Evolutionary conservation across 2,329 filamentous ascomycete genomes (phyloP), one percentile per base, ranked within the genome.

Genomic region (Penicillium corylophilum): DNA sequence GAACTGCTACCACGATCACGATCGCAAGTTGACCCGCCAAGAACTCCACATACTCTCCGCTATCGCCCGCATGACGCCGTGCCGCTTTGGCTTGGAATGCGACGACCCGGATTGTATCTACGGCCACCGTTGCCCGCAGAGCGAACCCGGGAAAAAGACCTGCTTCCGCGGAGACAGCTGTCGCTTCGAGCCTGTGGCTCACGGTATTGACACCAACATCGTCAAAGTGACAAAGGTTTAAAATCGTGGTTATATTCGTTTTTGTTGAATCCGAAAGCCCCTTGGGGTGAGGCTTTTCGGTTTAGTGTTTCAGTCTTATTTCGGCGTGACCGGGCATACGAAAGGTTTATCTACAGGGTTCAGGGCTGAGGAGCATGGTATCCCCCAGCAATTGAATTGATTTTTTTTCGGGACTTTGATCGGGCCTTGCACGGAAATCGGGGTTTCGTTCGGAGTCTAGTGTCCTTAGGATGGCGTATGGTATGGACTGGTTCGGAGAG

Each of bases 11-110:
- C 72, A 75, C 54, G 80, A 80, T 8, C 82, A 86, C 64, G 70
- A 76, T 29, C 78, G 79, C 64, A 77, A 79, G 53, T 73, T 83
- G 31, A 79, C 71, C n/a, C 74, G 74, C 44, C 72, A 73, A 28
- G 82, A 86, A 60, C 64, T 79, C 44, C 72, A 75, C 18, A 78
- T 78, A n/a, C 68, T 86, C 48, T 76, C 77, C 23, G 77, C 81
- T 22, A 80, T 86, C 18, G 82, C 83, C 43, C 79, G 83, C 45
- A 84, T 85, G 81, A 83, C 81, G 3, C 82, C 82, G 22, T 86
- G 83, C 63, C 76, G 76, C 50, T 80, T 81, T 61, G 82, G 82
- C 10, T 74, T 77, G 44, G 75, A 75, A 13, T 86, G 83, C 60
- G 74, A 81, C 45, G 83, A 86, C 53, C 65, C 76, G 1, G 79